These are phyloP conservation scores for Mimosa bimucronata DNA, from an alignment of 306 rosid species.

Conservation along the genomic window DNA sequence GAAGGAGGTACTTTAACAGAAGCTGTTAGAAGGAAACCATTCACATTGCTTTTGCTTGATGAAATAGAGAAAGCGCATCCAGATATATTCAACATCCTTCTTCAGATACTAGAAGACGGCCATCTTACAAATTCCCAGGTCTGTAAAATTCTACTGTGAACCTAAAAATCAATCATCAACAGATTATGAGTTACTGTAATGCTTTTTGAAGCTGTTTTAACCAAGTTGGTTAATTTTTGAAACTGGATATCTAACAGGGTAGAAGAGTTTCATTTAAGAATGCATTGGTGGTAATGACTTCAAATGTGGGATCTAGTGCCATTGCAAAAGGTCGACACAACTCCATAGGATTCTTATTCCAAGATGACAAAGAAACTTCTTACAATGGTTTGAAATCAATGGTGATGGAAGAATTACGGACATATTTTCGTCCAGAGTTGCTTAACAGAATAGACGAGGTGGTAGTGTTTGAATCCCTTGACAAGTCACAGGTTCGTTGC, in stretches of 20 bases:
- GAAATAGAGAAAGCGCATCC: constrained; percentile 99
- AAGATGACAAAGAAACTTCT: constrained; percentile 63
- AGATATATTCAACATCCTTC: constrained; percentile 87
- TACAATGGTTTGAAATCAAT: constrained; percentile 74
- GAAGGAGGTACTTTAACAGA: constrained; percentile 88
- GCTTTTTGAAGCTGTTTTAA: background rate
- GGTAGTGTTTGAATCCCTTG: constrained; percentile 81
- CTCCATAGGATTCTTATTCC: constrained; percentile 68
- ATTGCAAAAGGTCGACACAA: constrained; percentile 72
- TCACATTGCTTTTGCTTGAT: constrained; percentile 77
- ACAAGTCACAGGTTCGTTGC: constrained; percentile 77
- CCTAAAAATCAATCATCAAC: background rate
- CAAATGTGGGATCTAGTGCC: constrained; percentile 89
- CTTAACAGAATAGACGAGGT: constrained; percentile 93
- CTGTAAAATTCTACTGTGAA: constrained; percentile 25
- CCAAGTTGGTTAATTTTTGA: constrained; percentile 29
- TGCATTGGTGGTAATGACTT: constrained; percentile 91
- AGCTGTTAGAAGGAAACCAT: constrained; percentile 88
- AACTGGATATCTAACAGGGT: constrained; percentile 61
- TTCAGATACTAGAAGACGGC: constrained; percentile 85
- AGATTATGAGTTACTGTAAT: constrained; percentile 22
- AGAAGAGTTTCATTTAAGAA: constrained; percentile 84
- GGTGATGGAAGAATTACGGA: constrained; percentile 79
- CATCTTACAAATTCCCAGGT: constrained; percentile 97
- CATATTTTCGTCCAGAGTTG: constrained; percentile 91